Evolutionary conservation across 2,329 filamentous ascomycete species (phyloP), one percentile per base, ranked within the genome.

Genomic region (Elsinoe necatrix): DNA sequence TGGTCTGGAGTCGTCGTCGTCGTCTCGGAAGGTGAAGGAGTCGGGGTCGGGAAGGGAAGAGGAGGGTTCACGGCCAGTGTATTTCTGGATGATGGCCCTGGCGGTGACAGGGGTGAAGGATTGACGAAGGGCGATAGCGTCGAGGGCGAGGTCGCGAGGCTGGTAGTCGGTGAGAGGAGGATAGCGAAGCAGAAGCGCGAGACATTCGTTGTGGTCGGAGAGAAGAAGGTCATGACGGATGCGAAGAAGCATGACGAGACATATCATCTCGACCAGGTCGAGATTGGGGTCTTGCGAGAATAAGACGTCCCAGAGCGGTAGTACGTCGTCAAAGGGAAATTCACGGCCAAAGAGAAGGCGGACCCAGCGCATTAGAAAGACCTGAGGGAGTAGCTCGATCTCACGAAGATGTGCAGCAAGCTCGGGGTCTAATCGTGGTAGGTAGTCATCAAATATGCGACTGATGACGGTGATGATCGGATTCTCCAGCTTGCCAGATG

Each of bases 351-450:
- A 97, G 0, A 98, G 74, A 0, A 98, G 80, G 25, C 93, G 83
- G 58, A 97, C 87, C 93, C 93, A 98, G 57, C 93, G 89, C 87
- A 97, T 95, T 21, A 97, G 75, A 67, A 97, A 98, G 52, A 98
- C 92, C 65, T 98, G 93, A 1, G 93, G 93, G n/a, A 96, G 74
- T 60, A 98, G 84, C 59, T 96, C 92, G 47, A 96, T 84, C 59
- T 82, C 80, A 58, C 84, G 84, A 16, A 98, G 78, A 69, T 97
- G 91, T 21, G 78, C 77, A 12, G 89, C 86, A 25, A 97, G 78
- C 65, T 90, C 86, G n/a, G 87, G 85, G 67, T 97, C 93, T 27
- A 89, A 78, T 61, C 83, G 85, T 58, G 82, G 82, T 43, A 98
- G 75, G 54, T 88, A 84, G 25, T 86, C 80, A 64, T 95, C 85